These are phyloP conservation scores for Lentinula detonsa DNA, from an alignment of 768 basidiomycete genomes.

Conservation along the genomic window DNA sequence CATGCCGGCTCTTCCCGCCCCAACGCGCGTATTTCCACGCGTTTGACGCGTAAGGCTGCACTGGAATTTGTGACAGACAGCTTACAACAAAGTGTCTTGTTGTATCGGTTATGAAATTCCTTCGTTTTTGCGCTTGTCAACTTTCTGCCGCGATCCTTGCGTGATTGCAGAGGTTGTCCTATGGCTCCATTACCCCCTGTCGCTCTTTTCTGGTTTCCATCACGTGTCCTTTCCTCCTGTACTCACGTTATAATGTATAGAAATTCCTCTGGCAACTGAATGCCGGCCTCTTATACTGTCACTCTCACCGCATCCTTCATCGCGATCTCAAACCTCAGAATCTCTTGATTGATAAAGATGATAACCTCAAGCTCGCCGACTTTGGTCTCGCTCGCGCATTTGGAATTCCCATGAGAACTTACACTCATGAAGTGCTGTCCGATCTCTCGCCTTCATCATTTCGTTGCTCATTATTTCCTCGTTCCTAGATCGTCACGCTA, in stretches of 20 bases:
- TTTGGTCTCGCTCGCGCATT: conserved; percentile 96
- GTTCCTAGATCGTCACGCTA: conserved; percentile 85
- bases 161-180: background rate
- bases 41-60: conserved; percentile 18
- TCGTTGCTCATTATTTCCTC: background rate
- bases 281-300: conserved; percentile 89
- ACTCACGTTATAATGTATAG: conserved; percentile 32
- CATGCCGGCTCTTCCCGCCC: background rate
- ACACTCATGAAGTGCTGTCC: conserved; percentile 85
- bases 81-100: background rate
- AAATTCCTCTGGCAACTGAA: conserved; percentile 95
- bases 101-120: background rate
- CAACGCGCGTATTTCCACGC: conserved; percentile 18
- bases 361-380: conserved; percentile 94
- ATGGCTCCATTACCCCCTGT: no score
- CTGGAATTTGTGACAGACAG: background rate
- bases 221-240: conserved; percentile 7
- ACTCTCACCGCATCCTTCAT: conserved; percentile 94
- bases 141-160: background rate
- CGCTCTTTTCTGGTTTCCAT: background rate
- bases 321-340: conserved; percentile 97
- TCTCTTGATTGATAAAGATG: conserved; percentile 80
- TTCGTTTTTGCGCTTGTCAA: background rate
- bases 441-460: background rate
- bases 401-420: conserved; percentile 98